Evolutionary conservation across 1,139 yeast genomes (phyloP), one percentile per base, ranked within the genome.

Genomic region (Diutina scorzettiae): DNA sequence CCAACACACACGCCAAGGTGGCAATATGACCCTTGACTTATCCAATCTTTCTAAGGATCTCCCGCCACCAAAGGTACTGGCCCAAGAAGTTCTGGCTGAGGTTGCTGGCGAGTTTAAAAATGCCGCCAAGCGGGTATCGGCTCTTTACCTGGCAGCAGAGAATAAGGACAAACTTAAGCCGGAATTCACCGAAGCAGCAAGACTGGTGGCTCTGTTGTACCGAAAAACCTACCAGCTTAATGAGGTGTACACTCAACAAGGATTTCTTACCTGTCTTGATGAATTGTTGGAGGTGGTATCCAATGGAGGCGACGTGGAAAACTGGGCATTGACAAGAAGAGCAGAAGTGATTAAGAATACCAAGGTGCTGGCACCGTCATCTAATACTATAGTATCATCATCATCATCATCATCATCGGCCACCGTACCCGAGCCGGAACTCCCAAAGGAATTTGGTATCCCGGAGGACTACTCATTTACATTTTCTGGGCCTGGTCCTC

Each of bases 151-250:
- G 48, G 40, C 18, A 18, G 40, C 47, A 6, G 39, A 43, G 2
- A 41, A 43, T 33, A 44, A 44, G 19, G 54, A 47, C 5, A 23
- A 23, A n/a, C 18, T 34, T 6, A 67, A 76, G 24, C 53, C 60
- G 1, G 82, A 77, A 49, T 78, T 78, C 57, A 73, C 79, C 44
- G 62, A 64, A 43, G 84, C 84, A 8, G 84, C 84, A 25, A 69
- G 74, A 45, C 73, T 82, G 3, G 81, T 78, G 34, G 81, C 84
- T 3, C 67, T 78, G 1, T 59, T 78, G 9, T 78, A 78, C 51
- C 62, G 81, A 43, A 69, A 66, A 45, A 20, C 39, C 4, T 34
- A 34, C 28, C 39, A 34, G 24, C 29, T 34, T 7, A 34, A 34
- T 9, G 39, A 34, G 2, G 14, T 34, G 3, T 21, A 23, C 39